Percentiles rank a stretch among this genome's conserved stretches.
Conservation (phyloP, 495 filamentous ascomycete genomes). For the Xanthoparmelia taractica region DNA sequence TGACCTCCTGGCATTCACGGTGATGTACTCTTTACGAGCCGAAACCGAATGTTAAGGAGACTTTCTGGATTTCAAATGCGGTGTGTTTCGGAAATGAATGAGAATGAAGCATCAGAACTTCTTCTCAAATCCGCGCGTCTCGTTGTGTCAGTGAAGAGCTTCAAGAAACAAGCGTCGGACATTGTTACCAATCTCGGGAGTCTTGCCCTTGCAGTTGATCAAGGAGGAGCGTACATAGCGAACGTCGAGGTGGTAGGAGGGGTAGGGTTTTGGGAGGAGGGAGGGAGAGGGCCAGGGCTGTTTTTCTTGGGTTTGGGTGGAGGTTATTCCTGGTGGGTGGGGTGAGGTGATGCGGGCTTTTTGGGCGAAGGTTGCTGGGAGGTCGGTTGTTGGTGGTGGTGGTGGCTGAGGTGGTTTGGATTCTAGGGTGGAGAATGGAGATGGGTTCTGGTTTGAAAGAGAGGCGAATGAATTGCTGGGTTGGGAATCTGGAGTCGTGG, state of each 20-base stretch:
- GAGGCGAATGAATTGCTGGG: slow-evolving; percentile 50
- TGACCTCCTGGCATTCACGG: neutral
- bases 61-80: neutral
- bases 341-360: slow-evolving; percentile 51
- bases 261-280: slow-evolving; percentile 61
- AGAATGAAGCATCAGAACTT: slow-evolving; percentile 2
- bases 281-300: slow-evolving; percentile 69
- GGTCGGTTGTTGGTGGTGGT: slow-evolving; percentile 30
- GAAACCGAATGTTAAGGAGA: neutral
- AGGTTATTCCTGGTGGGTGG: slow-evolving; percentile 26
- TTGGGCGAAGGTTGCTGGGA: slow-evolving; percentile 68
- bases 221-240: slow-evolving; percentile 55
- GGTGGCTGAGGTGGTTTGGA: slow-evolving; percentile 38
- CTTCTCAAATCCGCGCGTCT: slow-evolving; percentile 6
- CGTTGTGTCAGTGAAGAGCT: slow-evolving; percentile 2
- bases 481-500: slow-evolving; percentile 38
- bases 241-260: slow-evolving; percentile 75
- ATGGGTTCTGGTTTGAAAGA: slow-evolving; percentile 31
- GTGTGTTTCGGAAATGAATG: neutral
- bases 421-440: slow-evolving; percentile 37
- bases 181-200: slow-evolving; percentile 4
- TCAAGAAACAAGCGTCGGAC: neutral
- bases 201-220: slow-evolving; percentile 8
- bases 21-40: slow-evolving; percentile 2
- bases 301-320: slow-evolving; percentile 29